A percentile compares a stretch with the other conserved stretches of the same genome.
phyloP scores from a whole-genome alignment of 1,139 yeast species.

The Yamadazyma membranifaciens region DNA sequence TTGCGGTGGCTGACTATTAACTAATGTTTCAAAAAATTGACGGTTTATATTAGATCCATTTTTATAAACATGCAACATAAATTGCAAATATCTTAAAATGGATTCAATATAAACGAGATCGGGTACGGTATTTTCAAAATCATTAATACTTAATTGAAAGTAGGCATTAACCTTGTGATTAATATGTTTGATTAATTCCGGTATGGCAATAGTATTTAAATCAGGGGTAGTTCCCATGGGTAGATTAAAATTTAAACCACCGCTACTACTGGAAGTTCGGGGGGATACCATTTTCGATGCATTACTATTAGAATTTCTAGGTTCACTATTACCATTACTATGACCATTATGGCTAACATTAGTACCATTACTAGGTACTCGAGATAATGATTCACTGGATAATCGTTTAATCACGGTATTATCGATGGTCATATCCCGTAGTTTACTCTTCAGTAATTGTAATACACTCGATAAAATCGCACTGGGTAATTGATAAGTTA shows the following conservation, averaged over 20 bases:
- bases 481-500: slow-evolving; percentile 60
- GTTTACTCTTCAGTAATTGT: slow-evolving; percentile 26
- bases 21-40: slow-evolving; percentile 36
- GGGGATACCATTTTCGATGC: slow-evolving; percentile 23
- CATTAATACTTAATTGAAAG: slow-evolving; percentile 59
- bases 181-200: slow-evolving; percentile 51
- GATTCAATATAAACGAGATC: slow-evolving; percentile 77
- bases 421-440: slow-evolving; percentile 18
- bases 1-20: slow-evolving; percentile 15
- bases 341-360: background rate
- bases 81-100: slow-evolving; percentile 59
- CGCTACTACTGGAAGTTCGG: slow-evolving; percentile 30
- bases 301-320: slow-evolving; percentile 2
- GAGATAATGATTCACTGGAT: slow-evolving; percentile 19
- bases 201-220: slow-evolving; percentile 26
- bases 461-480: slow-evolving; percentile 23
- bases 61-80: slow-evolving; percentile 54
- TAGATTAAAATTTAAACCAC: slow-evolving; percentile 20
- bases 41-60: slow-evolving; percentile 49
- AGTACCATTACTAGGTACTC: slow-evolving; percentile 3
- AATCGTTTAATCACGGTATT: slow-evolving; percentile 16
- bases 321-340: slow-evolving; percentile 2
- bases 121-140: slow-evolving; percentile 77
- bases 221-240: slow-evolving; percentile 21
- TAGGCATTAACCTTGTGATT: slow-evolving; percentile 49